Evolutionary conservation across 441 rosid species (phyloP), one percentile per base, ranked within the genome.

Genomic region (Viola pubescens): DNA sequence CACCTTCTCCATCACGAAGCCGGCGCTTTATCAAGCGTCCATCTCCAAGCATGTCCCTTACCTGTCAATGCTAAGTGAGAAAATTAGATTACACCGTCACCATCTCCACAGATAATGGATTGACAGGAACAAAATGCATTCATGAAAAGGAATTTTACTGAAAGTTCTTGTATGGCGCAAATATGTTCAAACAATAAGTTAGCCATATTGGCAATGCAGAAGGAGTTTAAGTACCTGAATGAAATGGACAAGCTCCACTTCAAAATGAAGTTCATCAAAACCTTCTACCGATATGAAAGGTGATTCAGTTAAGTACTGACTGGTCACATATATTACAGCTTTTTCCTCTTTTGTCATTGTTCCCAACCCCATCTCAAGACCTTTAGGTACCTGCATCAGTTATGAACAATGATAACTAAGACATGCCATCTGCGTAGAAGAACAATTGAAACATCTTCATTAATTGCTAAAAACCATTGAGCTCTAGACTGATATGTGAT

Each of bases 281-380:
- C 79, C 88, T 65, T 86, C 90, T 55, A 71, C 43, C 43, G 84
- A 76, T 78, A 91, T 56, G 58, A 94, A 80, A 46, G 86, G 79
- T 68, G 98, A 94, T 42, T 72, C 77, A 12, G 88, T 81, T 70
- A 94, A 61, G 73, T 94, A 87, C 73, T 80, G 81, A 66, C 69
- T 75, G 50, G 84, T 81, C 51, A 91, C 95, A 75, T 82, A 94
- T 61, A 91, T 84, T 56, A 90, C 72, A 26, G 98, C 97, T 79
- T 88, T 91, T 76, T 94, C 98, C 74, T 86, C 79, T 58, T 82
- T 82, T 49, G 94, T 52, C 99, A 94, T 91, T 39, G 95, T 77
- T 75, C 99, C 99, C 51, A 94, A 81, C 71, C 97, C 99, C 77
- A 91, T 85, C 77, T 94, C 97, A 74, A 94, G 97, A 69, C 99